Evolutionary conservation across 2,329 filamentous ascomycete genomes (phyloP), one percentile per base, ranked within the genome.

Genomic region (Tolypocladium endophyticum): DNA sequence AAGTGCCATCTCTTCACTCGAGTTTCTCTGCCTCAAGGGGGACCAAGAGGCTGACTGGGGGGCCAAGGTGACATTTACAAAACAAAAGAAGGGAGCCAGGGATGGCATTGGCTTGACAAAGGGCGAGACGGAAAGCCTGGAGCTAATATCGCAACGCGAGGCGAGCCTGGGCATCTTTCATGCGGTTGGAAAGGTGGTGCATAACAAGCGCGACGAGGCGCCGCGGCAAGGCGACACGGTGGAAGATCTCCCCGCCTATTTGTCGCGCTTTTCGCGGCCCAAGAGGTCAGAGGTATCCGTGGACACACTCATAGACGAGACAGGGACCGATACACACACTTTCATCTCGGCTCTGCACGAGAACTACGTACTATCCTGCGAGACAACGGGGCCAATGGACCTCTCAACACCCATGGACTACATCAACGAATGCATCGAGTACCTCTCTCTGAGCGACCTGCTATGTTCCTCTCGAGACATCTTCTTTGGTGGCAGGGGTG

Each of bases 91-190:
- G 64, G 75, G 78, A 1, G 73, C 76, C 33, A 84, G 83, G 65
- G 83, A 84, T 54, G 73, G 74, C 25, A 77, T 84, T 11, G 74
- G 76, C 4, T 73, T 96, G 60, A 96, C 92, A 0, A 82, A 83
- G 62, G 87, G 88, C 68, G 94, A 97, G 71, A 79, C 84, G 61
- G 88, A 95, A 63, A 92, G 86, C 6, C 74, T 97, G 12, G 85
- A 91, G 68, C 77, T 94, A 61, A 84, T 97, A 28, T 91, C 89
- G 0, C 90, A 92, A 68, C 84, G 94, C 59, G 94, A 97, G 74
- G 87, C 89, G 20, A 96, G 88, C 63, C 78, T 99, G 3, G 94
- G 93, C 1, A 91, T 99, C 57, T 99, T 99, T 69, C 94, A 99
- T 71, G 92, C 94, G 0, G 89, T 97, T 16, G 94, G 93, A 4